These are phyloP conservation scores for Pichia sp. DNA, from an alignment of 1,139 yeast species.

Conservation along the genomic window DNA sequence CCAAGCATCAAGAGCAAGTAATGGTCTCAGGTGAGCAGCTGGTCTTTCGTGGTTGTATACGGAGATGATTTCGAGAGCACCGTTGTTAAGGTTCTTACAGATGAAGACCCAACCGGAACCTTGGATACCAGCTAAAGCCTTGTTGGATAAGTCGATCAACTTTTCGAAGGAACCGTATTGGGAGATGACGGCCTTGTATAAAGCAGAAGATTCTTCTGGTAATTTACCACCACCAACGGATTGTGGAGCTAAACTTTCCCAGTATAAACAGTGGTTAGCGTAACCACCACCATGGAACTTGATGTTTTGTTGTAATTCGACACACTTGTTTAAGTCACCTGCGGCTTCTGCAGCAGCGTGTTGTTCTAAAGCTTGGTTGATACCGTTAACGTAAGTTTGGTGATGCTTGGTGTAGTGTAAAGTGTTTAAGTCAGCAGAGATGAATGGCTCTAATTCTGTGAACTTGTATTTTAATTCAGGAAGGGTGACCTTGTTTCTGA, in stretches of 20 bases:
- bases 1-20: conserved; percentile 97
- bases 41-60: conserved; percentile 92
- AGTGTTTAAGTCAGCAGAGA: conserved; percentile 88
- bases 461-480: conserved; percentile 90
- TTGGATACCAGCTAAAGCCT: conserved; percentile 87
- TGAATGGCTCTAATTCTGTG: conserved; percentile 86
- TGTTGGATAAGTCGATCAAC: conserved; percentile 65
- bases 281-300: conserved; percentile 97
- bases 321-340: conserved; percentile 64
- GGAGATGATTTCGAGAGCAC: conserved; percentile 80
- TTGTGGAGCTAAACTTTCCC: conserved; percentile 88
- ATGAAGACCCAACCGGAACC: conserved; percentile 99
- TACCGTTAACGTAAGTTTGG: conserved; percentile 90
- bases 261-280: conserved; percentile 82
- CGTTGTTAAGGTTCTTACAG: conserved; percentile 82
- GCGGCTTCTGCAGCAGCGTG: conserved; percentile 65
- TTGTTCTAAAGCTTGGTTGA: conserved; percentile 80
- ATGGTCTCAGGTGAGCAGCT: conserved; percentile 68
- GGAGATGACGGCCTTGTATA: conserved; percentile 59
- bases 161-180: conserved; percentile 81
- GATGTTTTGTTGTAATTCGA: conserved; percentile 75
- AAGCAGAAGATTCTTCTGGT: conserved; percentile 56
- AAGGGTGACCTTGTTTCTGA: conserved; percentile 68
- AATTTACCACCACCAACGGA: conserved; percentile 84
- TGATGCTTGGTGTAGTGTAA: conserved; percentile 92